Evolutionary conservation across 768 basidiomycete genomes (phyloP), one percentile per base, ranked within the genome.

Genomic region (Tulasnella sp.): DNA sequence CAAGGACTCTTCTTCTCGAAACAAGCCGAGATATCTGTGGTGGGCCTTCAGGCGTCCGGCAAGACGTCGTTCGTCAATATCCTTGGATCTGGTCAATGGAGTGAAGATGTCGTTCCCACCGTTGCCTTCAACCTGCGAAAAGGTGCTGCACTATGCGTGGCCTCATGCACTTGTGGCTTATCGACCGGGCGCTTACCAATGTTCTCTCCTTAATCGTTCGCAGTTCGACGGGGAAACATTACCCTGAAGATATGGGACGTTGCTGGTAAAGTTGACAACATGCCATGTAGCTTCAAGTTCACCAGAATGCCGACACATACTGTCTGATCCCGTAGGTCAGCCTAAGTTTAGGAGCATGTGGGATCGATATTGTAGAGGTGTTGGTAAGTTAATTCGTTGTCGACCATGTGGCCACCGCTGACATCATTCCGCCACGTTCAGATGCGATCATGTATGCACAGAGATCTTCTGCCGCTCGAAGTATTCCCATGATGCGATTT

Each of bases 191-290:
- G n/a, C n/a, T n/a, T n/a, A n/a, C 21, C 41, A 52, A 2, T 58
- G 34, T 7, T 38, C 5, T 38, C 34, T 38, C 34, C 15, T 53
- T 34, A 19, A 42, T 26, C 42, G 21, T 15, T 19, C 15, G 17
- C 41, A 70, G 84, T 95, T 11, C 77, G 85, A 63, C 91, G 89
- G 67, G 91, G 90, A 11, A 94, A 91, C 61, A 83, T 95, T 0
- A 90, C 88, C 0, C 75, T 96, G 68, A 95, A 92, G 70, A 83
- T 96, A 50, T 96, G 93, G 93, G 93, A 96, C 70, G 88, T 96
- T 41, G 92, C 92, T 63, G 91, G 86, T 88, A 63, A 65, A 80
- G 60, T 24, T 38, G 7, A 5, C 15, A 38, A 7, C 15, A 7
- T 38, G 34, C 34, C 15, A 38, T 15, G 7, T 38, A 7, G 34